These are phyloP conservation scores for Aulographum hederae DNA, from an alignment of 2,329 filamentous ascomycete genomes.

Conservation along the genomic window DNA sequence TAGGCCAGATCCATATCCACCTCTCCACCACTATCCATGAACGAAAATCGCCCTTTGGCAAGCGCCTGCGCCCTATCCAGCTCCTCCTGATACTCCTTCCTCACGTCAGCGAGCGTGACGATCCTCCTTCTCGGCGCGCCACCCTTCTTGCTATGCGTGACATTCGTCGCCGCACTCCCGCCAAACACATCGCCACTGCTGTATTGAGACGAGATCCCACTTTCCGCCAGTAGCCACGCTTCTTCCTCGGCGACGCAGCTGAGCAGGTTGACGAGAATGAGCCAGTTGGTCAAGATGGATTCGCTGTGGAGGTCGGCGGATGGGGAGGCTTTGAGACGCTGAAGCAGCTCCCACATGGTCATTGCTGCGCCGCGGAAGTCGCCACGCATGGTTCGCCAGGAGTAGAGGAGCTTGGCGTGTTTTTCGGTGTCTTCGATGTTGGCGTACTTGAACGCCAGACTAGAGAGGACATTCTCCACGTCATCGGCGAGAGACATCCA, in stretches of 20 bases:
- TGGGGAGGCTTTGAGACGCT: constrained; percentile 25
- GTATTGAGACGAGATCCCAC: too few species aligned
- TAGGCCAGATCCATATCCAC: constrained; percentile 9
- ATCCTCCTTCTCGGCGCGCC: constrained; percentile 67
- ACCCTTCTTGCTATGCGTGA: too few species aligned
- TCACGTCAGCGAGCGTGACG: constrained; percentile 68
- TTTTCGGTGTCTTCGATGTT: constrained; percentile 50
- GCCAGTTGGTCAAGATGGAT: constrained; percentile 51
- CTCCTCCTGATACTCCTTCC: constrained; percentile 78
- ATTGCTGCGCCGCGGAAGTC: constrained; percentile 67
- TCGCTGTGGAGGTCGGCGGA: constrained; percentile 31
- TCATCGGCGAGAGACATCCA: constrained; percentile 60
- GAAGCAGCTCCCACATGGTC: constrained; percentile 35
- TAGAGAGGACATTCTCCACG: constrained; percentile 61
- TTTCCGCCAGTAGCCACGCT: constrained; percentile 54
- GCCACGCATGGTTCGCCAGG: constrained; percentile 67
- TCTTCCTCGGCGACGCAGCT: constrained; percentile 70
- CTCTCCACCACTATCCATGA: constrained; percentile 25
- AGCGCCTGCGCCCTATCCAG: constrained; percentile 77
- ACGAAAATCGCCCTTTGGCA: constrained; percentile 75
- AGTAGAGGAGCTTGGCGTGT: constrained; percentile 79
- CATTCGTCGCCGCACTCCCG: constrained; percentile 13
- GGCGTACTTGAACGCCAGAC: constrained; percentile 23
- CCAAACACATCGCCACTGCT: constrained; percentile 3
- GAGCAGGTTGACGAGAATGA: constrained; percentile 85